These are phyloP conservation scores for Neofusicoccum parvum DNA, from an alignment of 2,329 filamentous ascomycete species.

Conservation along the genomic window DNA sequence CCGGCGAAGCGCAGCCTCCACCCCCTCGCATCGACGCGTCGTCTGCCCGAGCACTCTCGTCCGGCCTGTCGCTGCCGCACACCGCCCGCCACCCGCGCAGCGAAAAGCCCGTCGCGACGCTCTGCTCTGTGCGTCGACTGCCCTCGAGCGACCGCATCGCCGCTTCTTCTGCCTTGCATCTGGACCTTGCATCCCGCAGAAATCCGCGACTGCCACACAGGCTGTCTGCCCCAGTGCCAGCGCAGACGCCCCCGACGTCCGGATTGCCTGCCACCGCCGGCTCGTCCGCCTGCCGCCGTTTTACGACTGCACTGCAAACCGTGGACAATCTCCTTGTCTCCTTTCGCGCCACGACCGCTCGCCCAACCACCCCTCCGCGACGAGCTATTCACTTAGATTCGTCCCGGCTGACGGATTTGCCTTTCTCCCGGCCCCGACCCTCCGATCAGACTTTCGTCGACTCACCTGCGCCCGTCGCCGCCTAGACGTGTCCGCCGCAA, in stretches of 20 bases:
- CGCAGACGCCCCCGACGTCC: background rate
- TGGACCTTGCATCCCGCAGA: background rate
- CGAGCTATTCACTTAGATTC: slow-evolving; percentile 24
- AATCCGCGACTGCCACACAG: background rate
- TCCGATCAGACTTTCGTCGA: background rate
- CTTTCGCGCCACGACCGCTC: slow-evolving; percentile 11
- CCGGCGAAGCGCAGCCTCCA: slow-evolving; percentile 20
- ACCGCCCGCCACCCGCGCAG: slow-evolving; percentile 1
- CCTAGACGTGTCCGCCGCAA: background rate
- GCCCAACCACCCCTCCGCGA: slow-evolving; percentile 10
- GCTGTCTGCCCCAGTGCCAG: background rate
- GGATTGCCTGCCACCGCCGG: background rate
- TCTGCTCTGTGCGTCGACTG: slow-evolving; percentile 5
- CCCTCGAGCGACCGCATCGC: slow-evolving; percentile 10
- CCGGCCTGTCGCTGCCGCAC: slow-evolving; percentile 10
- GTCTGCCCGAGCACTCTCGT: slow-evolving; percentile 6
- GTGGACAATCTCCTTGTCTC: slow-evolving; percentile 10
- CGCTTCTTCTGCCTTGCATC: slow-evolving; percentile 5
- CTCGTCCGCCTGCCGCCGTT: background rate
- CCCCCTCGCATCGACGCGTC: slow-evolving; percentile 15
- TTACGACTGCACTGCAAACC: slow-evolving; percentile 12
- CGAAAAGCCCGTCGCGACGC: background rate
- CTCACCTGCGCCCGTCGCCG: background rate
- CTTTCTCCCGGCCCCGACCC: background rate
- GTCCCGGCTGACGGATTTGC: slow-evolving; percentile 19